A percentile compares a stretch with the other conserved stretches of the same genome.
These are phyloP conservation scores for Solanum chacoense DNA, from an alignment of 305 asterid genomes.

Conservation along the genomic window DNA sequence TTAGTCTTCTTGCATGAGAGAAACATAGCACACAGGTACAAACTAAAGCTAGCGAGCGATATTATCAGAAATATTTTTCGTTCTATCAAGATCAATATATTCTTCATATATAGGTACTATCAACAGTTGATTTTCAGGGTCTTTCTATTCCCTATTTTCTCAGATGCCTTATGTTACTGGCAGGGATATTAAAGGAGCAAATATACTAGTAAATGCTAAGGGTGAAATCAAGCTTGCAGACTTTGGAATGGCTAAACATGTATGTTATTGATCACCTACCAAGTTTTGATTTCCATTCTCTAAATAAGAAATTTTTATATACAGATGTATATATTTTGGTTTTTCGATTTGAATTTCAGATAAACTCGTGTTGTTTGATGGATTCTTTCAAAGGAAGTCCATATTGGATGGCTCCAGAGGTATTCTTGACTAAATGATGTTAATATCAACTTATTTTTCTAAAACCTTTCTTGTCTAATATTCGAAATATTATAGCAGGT, in stretches of 20 bases:
- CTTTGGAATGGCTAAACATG: slow-evolving; percentile 99
- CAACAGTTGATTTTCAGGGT: neutral
- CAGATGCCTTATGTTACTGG: neutral
- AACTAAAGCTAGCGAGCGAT: neutral
- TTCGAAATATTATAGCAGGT: slow-evolving; percentile 27
- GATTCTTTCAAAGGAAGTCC: slow-evolving; percentile 95
- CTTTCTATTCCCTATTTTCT: neutral
- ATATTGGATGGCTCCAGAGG: slow-evolving; percentile 99
- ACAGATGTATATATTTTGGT: neutral
- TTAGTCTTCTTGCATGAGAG: slow-evolving; percentile 84
- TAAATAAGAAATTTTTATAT: neutral
- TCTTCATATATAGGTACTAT: neutral
- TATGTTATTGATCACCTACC: slow-evolving; percentile 15
- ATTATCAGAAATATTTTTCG: neutral
- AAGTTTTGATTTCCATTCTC: neutral
- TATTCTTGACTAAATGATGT: slow-evolving; percentile 3
- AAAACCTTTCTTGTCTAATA: neutral
- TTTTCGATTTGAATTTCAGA: slow-evolving; percentile 25
- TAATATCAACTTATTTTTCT: slow-evolving; percentile 1
- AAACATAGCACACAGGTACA: slow-evolving; percentile 87
- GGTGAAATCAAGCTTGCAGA: slow-evolving; percentile 96
- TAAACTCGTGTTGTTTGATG: slow-evolving; percentile 61
- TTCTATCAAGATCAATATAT: neutral
- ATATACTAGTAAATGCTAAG: slow-evolving; percentile 84
- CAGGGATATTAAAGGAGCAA: slow-evolving; percentile 98